Conservation (phyloP, 1,139 yeast species). For the Yarrowia galli region DNA sequence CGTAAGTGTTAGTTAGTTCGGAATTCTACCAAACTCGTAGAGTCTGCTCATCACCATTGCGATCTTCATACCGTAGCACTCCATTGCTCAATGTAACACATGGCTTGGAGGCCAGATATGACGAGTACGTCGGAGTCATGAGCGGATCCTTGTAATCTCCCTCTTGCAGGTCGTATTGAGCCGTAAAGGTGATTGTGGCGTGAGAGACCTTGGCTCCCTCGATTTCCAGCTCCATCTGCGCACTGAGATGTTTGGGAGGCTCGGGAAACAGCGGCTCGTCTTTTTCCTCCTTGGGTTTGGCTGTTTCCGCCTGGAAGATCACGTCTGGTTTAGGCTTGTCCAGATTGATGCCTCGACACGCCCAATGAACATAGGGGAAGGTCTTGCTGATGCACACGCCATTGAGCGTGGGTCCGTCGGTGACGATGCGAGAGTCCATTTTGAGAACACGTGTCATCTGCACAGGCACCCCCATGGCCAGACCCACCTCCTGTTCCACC, state of each 20-base stretch:
- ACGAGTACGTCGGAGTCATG: conserved; percentile 33
- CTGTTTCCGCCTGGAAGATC: conserved; percentile 16
- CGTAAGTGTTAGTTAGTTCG: no score
- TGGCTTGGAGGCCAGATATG: conserved; percentile 23
- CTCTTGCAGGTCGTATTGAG: conserved; percentile 27
- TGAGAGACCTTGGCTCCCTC: conserved; percentile 9
- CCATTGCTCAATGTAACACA: conserved; percentile 25
- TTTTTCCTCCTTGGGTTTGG: conserved; percentile 24
- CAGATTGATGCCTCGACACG: conserved; percentile 31
- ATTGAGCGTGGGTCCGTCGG: conserved; percentile 27
- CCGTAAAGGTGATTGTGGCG: conserved; percentile 17
- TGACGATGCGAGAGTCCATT: conserved; percentile 26
- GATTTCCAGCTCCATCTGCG: conserved; percentile 33
- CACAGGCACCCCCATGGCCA: conserved; percentile 20
- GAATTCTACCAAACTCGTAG: conserved; percentile 3
- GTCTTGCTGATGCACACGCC: conserved; percentile 25
- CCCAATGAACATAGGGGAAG: conserved; percentile 24
- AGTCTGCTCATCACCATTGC: background rate
- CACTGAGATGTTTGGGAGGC: conserved; percentile 23
- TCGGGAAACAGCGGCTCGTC: conserved; percentile 23
- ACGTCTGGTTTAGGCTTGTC: conserved; percentile 34
- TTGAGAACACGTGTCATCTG: conserved; percentile 10
- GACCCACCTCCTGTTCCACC: conserved; percentile 26
- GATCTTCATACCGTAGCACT: conserved; percentile 2
- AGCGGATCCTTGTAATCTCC: conserved; percentile 25